A percentile compares a stretch with the other conserved stretches of the same genome.
Evolutionary conservation across 352 stramenopile genomes (phyloP).

Genomic region (Pythium monospermum): DNA sequence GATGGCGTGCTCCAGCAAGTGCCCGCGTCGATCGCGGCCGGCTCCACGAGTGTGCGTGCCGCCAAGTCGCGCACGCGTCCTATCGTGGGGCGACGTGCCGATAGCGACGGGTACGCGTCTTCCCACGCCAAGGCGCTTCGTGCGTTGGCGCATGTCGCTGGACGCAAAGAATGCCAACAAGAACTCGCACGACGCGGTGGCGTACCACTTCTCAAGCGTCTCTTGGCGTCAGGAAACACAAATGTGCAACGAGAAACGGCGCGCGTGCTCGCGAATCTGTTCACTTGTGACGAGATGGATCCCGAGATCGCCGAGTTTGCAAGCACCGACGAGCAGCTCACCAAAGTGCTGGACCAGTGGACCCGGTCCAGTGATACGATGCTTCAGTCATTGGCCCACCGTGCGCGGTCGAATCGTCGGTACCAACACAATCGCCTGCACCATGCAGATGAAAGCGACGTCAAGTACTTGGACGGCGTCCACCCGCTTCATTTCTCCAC

Average conservation of each 20-base stretch:
- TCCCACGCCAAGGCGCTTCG: constrained; percentile 56
- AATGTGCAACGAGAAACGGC: constrained; percentile 54
- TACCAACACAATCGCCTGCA: constrained; percentile 37
- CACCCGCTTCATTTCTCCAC: constrained; percentile 59
- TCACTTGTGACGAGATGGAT: constrained; percentile 48
- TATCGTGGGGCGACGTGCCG: constrained; percentile 28
- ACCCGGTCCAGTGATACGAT: constrained; percentile 37
- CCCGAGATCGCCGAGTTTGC: constrained; percentile 30
- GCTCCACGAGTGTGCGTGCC: constrained; percentile 55
- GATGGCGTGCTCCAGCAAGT: constrained; percentile 61
- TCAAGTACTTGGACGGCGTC: constrained; percentile 67
- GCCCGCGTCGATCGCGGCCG: constrained; percentile 31
- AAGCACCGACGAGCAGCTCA: constrained; percentile 32
- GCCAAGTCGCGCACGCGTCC: constrained; percentile 55
- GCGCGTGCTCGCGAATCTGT: constrained; percentile 62
- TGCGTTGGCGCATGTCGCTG: constrained; percentile 56
- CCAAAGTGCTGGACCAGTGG: constrained; percentile 37
- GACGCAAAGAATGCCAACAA: constrained; percentile 47
- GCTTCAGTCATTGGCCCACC: constrained; percentile 50
- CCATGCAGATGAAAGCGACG: constrained; percentile 21
- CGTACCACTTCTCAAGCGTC: constrained; percentile 45
- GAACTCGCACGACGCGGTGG: constrained; percentile 48
- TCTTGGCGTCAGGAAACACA: constrained; percentile 35
- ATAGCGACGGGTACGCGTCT: constrained; percentile 28
- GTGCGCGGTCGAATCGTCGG: constrained; percentile 45